Evolutionary conservation across 169 alveolate genomes (phyloP), one percentile per base, ranked within the genome.

Genomic region (Babesia microti): DNA sequence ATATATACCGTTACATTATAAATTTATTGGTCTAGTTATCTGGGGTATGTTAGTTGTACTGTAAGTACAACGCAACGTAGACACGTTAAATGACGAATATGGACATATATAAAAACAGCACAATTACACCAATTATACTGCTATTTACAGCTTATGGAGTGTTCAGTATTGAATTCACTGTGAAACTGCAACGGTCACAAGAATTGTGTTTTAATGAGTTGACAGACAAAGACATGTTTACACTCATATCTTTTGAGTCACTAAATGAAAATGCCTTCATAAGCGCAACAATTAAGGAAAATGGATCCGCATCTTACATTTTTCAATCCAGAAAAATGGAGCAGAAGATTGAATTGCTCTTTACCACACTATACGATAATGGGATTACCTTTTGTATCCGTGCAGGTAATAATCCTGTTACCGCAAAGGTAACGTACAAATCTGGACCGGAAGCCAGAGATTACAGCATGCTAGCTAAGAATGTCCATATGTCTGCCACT

Each of bases 381-480:
- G 53, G 69, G 17, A 61, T 54, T 21, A 28, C 48, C 4, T 65
- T 52, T 15, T 65, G 76, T 21, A 36, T 65, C 28, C 15, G 54
- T 9, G 73, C 59, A 9, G 50, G 55, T 11, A 32, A 30, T n/a
- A 24, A 42, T 6, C 69, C 51, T 19, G 33, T 14, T 17, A 35
- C 40, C 29, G 52, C 55, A 4, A 50, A 30, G 15, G 30, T 65
- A 7, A 7, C 76, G 9, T 14, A 54, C 24, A 65, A 65, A 24
- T 47, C 51, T 19, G 76, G 76, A 1, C 65, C 76, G 5, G 76
- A 65, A 21, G 76, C 76, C 0, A 29, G 76, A 28, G 76, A 65
- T 47, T 65, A 65, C 46, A 54, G 69, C 11, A 65, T 65, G 26
- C 53, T 65, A 39, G 76, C 76, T 17, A 65, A 65, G 39, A 65